Conservation (phyloP, 2,329 filamentous ascomycete species). For the Trichoderma sp. region DNA sequence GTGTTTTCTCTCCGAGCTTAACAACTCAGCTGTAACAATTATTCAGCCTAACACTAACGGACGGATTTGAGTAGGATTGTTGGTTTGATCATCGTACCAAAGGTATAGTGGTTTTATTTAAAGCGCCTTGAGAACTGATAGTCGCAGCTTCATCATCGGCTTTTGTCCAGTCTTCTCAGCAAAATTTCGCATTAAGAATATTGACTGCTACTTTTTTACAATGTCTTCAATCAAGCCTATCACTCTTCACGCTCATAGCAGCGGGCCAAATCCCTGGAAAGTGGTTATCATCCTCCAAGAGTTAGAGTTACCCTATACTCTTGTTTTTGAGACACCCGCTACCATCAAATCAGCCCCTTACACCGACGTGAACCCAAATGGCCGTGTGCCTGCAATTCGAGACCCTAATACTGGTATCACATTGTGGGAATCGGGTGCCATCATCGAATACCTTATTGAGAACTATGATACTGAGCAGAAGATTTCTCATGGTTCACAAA, state of each 20-base stretch:
- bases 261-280: neutral
- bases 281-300: neutral
- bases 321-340: neutral
- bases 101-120: neutral
- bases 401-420: neutral
- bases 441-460: neutral
- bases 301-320: neutral
- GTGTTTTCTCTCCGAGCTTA: neutral
- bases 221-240: neutral
- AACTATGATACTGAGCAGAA: neutral
- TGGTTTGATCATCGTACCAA: neutral
- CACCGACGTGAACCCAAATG: neutral
- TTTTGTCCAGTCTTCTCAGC: neutral
- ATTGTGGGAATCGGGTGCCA: neutral
- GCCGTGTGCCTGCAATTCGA: neutral
- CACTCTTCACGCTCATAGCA: neutral
- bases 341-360: neutral
- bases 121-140: neutral
- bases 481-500: neutral
- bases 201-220: neutral
- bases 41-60: neutral
- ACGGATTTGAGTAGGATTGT: neutral
- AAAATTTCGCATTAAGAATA: neutral
- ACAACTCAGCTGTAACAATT: neutral
- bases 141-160: neutral